Percentiles rank a stretch among this genome's conserved stretches.
Conservation (phyloP, 179 eudicot genomes). For the Carnegiea gigantea region DNA sequence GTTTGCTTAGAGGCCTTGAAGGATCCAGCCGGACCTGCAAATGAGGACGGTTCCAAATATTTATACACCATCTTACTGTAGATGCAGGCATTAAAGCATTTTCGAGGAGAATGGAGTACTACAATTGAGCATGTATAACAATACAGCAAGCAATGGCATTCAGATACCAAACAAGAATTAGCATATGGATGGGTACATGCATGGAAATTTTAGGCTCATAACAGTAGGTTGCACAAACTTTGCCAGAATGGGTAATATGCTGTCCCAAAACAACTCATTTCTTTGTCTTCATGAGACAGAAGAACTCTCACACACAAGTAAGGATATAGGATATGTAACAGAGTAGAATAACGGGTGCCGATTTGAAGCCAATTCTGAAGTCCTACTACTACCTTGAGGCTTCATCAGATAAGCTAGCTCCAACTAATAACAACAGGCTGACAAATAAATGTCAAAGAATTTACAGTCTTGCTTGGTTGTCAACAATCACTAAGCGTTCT, state of each 20-base stretch:
- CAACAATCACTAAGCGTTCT: too few species aligned
- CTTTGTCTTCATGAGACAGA: background rate
- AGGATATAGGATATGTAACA: background rate
- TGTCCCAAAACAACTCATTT: background rate
- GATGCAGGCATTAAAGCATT: background rate
- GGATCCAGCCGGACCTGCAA: conserved; percentile 85
- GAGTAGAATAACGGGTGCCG: background rate
- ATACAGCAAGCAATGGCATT: background rate
- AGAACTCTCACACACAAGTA: background rate
- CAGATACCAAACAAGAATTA: background rate
- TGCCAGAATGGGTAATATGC: background rate
- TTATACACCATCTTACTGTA: too few species aligned
- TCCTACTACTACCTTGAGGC: background rate
- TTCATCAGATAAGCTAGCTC: background rate
- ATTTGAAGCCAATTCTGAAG: background rate
- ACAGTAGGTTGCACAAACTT: background rate
- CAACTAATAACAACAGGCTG: too few species aligned
- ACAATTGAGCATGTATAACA: background rate
- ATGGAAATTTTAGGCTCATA: too few species aligned
- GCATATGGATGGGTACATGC: too few species aligned
- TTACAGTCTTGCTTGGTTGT: too few species aligned
- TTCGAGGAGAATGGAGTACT: background rate
- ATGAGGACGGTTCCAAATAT: background rate
- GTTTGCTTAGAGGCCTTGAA: conserved; percentile 92
- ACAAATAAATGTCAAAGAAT: too few species aligned